phyloP scores from a whole-genome alignment of 768 basidiomycete species.

The Serendipita sp. region DNA sequence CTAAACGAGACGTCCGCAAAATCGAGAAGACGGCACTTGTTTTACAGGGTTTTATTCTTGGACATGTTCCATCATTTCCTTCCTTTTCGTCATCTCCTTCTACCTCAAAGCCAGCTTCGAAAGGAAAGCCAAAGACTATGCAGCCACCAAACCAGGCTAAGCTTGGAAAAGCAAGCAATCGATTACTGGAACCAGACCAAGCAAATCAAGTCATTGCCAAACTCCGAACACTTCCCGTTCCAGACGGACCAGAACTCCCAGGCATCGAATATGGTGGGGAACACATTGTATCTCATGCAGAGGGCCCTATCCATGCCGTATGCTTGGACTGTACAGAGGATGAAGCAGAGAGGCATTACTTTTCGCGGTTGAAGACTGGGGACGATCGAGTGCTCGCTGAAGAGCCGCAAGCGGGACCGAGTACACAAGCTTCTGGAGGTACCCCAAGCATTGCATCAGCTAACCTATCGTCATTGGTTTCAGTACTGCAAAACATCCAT shows the following conservation, averaged over 20 bases:
- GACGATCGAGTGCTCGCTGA: not conserved
- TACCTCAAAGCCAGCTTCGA: constrained; percentile 20
- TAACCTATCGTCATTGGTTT: constrained; percentile 33
- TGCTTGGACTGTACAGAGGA: constrained; percentile 49
- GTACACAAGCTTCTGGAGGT: not conserved
- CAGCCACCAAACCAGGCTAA: constrained; percentile 21
- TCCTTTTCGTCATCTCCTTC: constrained; percentile 16
- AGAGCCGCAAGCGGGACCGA: not conserved
- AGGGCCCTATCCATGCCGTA: constrained; percentile 58
- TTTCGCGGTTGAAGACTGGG: constrained; percentile 28
- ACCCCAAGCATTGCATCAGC: constrained; percentile 26
- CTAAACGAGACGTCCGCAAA: constrained; percentile 16
- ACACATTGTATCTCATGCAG: constrained; percentile 12
- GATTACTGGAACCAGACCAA: constrained; percentile 47
- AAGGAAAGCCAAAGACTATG: constrained; percentile 25
- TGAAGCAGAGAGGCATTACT: constrained; percentile 46
- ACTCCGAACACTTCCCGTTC: constrained; percentile 42
- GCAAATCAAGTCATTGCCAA: constrained; percentile 62
- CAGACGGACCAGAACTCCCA: constrained; percentile 20
- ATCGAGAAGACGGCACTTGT: constrained; percentile 36
- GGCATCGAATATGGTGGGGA: constrained; percentile 5
- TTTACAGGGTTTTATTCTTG: constrained; percentile 55
- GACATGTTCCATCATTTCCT: constrained; percentile 16
- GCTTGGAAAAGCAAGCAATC: constrained; percentile 47
- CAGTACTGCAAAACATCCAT: constrained; percentile 42